These are phyloP conservation scores for Coemansia asiatica DNA, from an alignment of 192 early-diverging fungal species.

Conservation along the genomic window DNA sequence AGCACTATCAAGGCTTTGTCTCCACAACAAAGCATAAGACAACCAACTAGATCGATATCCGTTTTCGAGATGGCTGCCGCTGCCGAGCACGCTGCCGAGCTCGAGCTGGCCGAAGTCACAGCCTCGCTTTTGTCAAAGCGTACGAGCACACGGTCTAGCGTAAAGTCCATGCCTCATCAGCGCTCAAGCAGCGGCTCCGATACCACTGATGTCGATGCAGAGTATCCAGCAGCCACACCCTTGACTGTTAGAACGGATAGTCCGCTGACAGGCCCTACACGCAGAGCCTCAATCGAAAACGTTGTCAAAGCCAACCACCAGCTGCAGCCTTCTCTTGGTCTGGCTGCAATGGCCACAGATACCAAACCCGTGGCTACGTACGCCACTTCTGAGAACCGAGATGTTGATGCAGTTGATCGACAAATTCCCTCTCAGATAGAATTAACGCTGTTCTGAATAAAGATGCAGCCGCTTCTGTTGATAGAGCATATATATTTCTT, in stretches of 20 bases:
- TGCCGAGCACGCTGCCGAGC: slow-evolving; percentile 30
- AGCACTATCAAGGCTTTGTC: slow-evolving; percentile 2
- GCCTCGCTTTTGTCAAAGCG: slow-evolving; percentile 17
- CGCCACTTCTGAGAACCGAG: too few relatives aligned
- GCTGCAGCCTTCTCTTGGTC: background rate
- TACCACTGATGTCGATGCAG: slow-evolving; percentile 9
- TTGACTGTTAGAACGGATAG: background rate
- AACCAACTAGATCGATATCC: background rate
- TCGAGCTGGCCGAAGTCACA: slow-evolving; percentile 31
- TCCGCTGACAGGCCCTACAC: slow-evolving; percentile 10
- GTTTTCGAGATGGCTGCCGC: slow-evolving; percentile 30
- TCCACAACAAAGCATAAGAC: background rate
- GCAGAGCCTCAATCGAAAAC: slow-evolving; percentile 1
- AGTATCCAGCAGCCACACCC: background rate
- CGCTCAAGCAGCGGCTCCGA: slow-evolving; percentile 6
- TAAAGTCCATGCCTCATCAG: background rate
- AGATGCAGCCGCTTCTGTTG: too few relatives aligned
- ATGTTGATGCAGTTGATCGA: too few relatives aligned
- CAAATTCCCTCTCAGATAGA: too few relatives aligned
- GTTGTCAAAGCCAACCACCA: background rate
- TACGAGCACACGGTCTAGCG: background rate
- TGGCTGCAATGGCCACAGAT: background rate
- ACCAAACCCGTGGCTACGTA: background rate
- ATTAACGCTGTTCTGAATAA: too few relatives aligned
- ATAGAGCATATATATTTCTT: too few relatives aligned